phyloP scores from a whole-genome alignment of 2,329 filamentous ascomycete species.

The Cladobotryum protrusum region DNA sequence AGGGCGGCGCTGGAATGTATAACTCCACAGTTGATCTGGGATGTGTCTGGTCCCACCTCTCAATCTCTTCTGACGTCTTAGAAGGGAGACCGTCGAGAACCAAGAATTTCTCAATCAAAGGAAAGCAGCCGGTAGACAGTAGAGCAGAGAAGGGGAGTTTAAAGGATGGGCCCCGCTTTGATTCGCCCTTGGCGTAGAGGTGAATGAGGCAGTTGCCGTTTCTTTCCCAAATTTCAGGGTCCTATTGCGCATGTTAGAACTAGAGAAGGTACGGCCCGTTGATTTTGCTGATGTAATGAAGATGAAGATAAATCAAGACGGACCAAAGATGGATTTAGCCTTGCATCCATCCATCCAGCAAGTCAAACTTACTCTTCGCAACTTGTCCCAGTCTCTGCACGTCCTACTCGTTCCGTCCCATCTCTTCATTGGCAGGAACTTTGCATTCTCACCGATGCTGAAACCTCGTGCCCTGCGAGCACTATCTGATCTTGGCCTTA shows the following conservation, averaged over 20 bases:
- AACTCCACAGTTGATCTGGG: slow-evolving; percentile 45
- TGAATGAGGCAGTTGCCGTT: slow-evolving; percentile 65
- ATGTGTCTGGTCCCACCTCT: slow-evolving; percentile 26
- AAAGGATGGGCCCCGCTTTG: slow-evolving; percentile 61
- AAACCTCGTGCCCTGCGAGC: slow-evolving; percentile 19
- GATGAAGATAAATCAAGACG: too few species aligned
- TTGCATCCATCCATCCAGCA: too few species aligned
- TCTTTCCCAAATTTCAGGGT: slow-evolving; percentile 63
- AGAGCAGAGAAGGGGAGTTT: slow-evolving; percentile 55
- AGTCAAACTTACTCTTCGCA: slow-evolving; percentile 40
- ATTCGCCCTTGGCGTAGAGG: slow-evolving; percentile 60
- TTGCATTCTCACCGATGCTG: slow-evolving; percentile 21
- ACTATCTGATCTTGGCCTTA: slow-evolving; percentile 9
- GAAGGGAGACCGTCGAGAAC: slow-evolving; percentile 23
- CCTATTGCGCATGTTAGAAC: slow-evolving; percentile 39
- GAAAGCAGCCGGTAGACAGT: slow-evolving; percentile 50
- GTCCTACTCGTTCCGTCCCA: slow-evolving; percentile 46
- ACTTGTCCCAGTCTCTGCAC: slow-evolving; percentile 39
- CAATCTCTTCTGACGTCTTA: slow-evolving; percentile 24
- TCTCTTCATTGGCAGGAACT: slow-evolving; percentile 30
- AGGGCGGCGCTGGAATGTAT: slow-evolving; percentile 61
- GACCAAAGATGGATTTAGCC: too few species aligned
- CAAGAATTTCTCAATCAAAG: slow-evolving; percentile 51
- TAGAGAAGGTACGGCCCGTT: not conserved
- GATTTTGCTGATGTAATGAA: not conserved